A percentile compares a stretch with the other conserved stretches of the same genome.
phyloP scores from a whole-genome alignment of 2,329 filamentous ascomycete genomes.

The Colletotrichum limetticola region DNA sequence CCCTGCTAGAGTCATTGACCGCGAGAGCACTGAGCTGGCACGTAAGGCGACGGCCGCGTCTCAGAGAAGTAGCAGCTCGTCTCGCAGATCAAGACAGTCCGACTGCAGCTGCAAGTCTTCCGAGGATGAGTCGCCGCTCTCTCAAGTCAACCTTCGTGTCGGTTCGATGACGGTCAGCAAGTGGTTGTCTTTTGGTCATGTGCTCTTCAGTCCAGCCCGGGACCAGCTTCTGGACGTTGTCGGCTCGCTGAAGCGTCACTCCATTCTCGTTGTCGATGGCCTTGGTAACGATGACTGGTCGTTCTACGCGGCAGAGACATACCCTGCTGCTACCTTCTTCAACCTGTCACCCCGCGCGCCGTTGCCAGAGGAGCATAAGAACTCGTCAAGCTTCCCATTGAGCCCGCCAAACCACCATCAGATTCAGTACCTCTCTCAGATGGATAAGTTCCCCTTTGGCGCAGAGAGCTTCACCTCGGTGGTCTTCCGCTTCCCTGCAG shows the following conservation, averaged over 20 bases:
- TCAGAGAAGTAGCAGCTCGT: constrained; percentile 44
- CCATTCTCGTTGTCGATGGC: constrained; percentile 82
- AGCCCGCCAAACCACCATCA: constrained; percentile 80
- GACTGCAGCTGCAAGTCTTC: constrained; percentile 58
- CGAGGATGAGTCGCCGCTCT: constrained; percentile 70
- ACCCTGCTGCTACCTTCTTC: constrained; percentile 79
- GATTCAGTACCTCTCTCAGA: constrained; percentile 72
- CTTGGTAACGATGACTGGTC: constrained; percentile 92
- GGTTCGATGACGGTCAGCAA: constrained; percentile 88
- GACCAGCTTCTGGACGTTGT: constrained; percentile 71
- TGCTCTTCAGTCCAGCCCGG: constrained; percentile 83
- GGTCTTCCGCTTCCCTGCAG: constrained; percentile 80
- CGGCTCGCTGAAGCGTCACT: constrained; percentile 64
- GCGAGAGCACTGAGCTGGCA: constrained; percentile 39
- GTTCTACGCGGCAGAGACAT: constrained; percentile 85
- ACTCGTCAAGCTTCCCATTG: constrained; percentile 59
- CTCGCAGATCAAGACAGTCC: constrained; percentile 52
- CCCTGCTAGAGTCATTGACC: constrained; percentile 35
- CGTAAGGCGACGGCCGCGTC: constrained; percentile 35
- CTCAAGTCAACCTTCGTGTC: constrained; percentile 80
- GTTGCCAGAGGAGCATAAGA: constrained; percentile 56
- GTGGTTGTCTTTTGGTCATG: constrained; percentile 86
- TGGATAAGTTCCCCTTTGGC: constrained; percentile 78
- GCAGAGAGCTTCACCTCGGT: constrained; percentile 80
- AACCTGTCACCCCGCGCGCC: constrained; percentile 74